Base-by-base conservation (phyloP, 2,329 filamentous ascomycete genomes). In the Hypomyces perniciosus region DNA sequence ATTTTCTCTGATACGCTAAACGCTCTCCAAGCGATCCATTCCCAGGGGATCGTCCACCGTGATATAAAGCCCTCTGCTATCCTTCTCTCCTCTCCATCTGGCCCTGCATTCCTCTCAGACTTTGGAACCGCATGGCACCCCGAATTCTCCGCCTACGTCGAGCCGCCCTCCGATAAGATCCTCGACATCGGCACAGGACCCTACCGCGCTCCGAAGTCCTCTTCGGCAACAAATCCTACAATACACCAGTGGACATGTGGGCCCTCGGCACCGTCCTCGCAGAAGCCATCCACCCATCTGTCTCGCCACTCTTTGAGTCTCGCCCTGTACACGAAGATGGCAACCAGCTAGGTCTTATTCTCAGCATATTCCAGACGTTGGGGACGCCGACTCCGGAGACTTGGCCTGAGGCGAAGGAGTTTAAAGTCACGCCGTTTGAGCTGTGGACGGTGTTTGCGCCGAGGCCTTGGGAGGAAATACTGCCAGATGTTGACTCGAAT, bases 51-150 rank as follows among this genome's bases (percentile, higher is more conserved):
- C 52, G 86, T 99, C 49, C 93, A 99, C 66, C 84, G 93, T 51
- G 93, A 99, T 63, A 74, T 99, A 64, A 99, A 99, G 63, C 93
- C 93, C 1, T 90, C 90, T 0, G 95, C 96, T 48, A 78, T 99
- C 34, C 74, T 96, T 7, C 77, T 96, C 42, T 72, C 78, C 39
- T 81, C 84, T 0, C 72, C 78, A 0, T 72, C 78, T 5, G 88
- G 87, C 0, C 86, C 89, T 4, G 88, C 88, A 4, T 87, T 84
- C 59, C 76, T 99, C 2, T 83, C 89, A 34, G 93, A 99, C 67
- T 97, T 99, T 70, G 92, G 93, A 46, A 95, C 93, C 37, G 83
- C 91, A 7, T 96, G 90, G 90, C 83, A 85, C 57, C 80, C 85
- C 3, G 67, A 75, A 8, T 61, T 79, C 52, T 76, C 81, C 5